phyloP scores from a whole-genome alignment of 2,329 filamentous ascomycete species.

The Stemphylium lycopersici region DNA sequence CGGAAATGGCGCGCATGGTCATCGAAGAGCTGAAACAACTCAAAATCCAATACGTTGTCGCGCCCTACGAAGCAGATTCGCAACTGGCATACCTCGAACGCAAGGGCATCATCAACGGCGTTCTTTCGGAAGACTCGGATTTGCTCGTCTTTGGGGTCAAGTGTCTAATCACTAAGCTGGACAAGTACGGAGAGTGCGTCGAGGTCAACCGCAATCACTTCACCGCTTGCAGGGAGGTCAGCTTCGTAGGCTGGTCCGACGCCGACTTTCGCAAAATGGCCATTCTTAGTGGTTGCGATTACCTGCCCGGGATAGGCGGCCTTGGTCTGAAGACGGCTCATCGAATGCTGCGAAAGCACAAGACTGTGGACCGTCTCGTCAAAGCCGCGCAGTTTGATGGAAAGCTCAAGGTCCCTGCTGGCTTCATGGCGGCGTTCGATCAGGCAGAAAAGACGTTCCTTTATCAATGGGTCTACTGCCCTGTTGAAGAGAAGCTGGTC shows the following conservation, averaged over 20 bases:
- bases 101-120: constrained; percentile 81
- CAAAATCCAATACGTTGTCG: constrained; percentile 85
- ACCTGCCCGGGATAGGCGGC: constrained; percentile 81
- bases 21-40: constrained; percentile 89
- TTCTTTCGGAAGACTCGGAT: constrained; percentile 96
- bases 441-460: constrained; percentile 92
- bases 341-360: constrained; percentile 86
- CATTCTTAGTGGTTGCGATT: constrained; percentile 95
- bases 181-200: constrained; percentile 90
- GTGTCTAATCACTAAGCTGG: constrained; percentile 88
- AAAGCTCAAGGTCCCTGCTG: constrained; percentile 77
- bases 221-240: constrained; percentile 84
- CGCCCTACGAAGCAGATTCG: constrained; percentile 97
- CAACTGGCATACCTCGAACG: constrained; percentile 93
- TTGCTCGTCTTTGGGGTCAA: constrained; percentile 93
- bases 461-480: constrained; percentile 94
- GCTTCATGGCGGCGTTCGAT: constrained; percentile 80
- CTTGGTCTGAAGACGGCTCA: constrained; percentile 95
- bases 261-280: constrained; percentile 92
- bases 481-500: constrained; percentile 71
- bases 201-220: constrained; percentile 92
- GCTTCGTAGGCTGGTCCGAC: constrained; percentile 89
- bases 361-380: constrained; percentile 81
- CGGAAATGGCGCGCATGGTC: constrained; percentile 88
- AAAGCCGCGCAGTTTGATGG: constrained; percentile 88